These are phyloP conservation scores for Aspergillus diversus DNA, from an alignment of 495 filamentous ascomycete species.

Conservation along the genomic window DNA sequence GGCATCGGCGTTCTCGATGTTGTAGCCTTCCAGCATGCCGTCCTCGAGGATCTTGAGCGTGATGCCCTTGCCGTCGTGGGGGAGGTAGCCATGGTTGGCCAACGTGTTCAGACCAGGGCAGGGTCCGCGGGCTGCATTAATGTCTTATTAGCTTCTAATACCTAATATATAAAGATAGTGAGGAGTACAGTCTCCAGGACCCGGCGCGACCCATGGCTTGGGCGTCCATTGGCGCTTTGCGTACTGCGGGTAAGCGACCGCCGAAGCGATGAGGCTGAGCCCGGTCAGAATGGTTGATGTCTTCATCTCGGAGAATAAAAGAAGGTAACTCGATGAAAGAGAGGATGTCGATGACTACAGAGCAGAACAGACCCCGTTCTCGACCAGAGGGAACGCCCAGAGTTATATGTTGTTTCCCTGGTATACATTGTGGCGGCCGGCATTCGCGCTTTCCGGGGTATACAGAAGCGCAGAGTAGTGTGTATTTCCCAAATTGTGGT, in stretches of 20 bases:
- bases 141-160: background rate
- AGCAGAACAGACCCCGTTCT: no score
- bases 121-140: constrained; percentile 21
- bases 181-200: constrained; percentile 14
- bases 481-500: background rate
- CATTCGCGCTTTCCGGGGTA: no score
- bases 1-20: constrained; percentile 20
- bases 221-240: constrained; percentile 13
- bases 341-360: no score
- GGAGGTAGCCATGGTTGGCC: constrained; percentile 61
- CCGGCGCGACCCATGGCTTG: constrained; percentile 20
- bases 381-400: background rate
- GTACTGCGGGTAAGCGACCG: constrained; percentile 18
- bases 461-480: background rate
- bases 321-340: background rate
- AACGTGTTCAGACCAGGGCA: constrained; percentile 58
- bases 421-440: no score
- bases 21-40: constrained; percentile 22
- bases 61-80: constrained; percentile 32
- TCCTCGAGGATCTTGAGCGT: constrained; percentile 20
- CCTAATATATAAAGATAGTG: background rate
- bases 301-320: constrained; percentile 15
- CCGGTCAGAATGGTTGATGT: constrained; percentile 4
- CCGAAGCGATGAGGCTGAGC: constrained; percentile 9
- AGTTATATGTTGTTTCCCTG: background rate